Conservation (phyloP, 768 basidiomycete genomes). For the Polyporus arcularius region DNA sequence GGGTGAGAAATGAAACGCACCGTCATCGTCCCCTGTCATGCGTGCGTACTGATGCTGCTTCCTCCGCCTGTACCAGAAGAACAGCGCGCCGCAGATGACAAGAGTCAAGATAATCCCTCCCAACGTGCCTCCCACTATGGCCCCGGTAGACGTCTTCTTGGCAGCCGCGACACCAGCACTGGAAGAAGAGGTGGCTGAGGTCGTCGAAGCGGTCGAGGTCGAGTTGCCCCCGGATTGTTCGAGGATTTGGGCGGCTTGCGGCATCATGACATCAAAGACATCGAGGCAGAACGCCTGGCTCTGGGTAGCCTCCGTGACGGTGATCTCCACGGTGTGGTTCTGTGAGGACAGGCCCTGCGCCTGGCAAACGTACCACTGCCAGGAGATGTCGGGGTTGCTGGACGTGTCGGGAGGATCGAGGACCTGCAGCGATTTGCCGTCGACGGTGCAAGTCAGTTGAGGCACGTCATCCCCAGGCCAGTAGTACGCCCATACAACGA, state of each 20-base stretch:
- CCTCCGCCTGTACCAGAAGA: neutral
- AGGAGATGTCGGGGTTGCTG: neutral
- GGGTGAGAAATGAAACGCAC: too few species aligned
- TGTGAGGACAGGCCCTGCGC: neutral
- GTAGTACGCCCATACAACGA: neutral
- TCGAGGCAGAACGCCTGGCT: slow-evolving; percentile 1
- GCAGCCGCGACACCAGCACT: too few species aligned
- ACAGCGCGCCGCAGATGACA: neutral
- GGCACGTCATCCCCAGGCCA: neutral
- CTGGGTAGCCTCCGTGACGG: neutral
- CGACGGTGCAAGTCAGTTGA: neutral
- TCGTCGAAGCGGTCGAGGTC: neutral
- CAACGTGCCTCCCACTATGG: neutral
- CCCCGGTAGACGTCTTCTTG: neutral
- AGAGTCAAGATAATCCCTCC: neutral
- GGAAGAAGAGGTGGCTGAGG: neutral
- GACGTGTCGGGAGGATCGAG: neutral
- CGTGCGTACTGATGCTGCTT: neutral
- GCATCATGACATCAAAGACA: neutral
- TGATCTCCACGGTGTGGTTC: slow-evolving; percentile 9
- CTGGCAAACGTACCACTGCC: neutral
- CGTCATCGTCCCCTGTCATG: neutral
- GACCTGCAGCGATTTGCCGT: neutral
- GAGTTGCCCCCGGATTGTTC: neutral
- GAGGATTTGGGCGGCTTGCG: neutral